Evolutionary conservation across 1,284 basidiomycete genomes (phyloP).

Genomic region (Rhodofomes roseus): DNA sequence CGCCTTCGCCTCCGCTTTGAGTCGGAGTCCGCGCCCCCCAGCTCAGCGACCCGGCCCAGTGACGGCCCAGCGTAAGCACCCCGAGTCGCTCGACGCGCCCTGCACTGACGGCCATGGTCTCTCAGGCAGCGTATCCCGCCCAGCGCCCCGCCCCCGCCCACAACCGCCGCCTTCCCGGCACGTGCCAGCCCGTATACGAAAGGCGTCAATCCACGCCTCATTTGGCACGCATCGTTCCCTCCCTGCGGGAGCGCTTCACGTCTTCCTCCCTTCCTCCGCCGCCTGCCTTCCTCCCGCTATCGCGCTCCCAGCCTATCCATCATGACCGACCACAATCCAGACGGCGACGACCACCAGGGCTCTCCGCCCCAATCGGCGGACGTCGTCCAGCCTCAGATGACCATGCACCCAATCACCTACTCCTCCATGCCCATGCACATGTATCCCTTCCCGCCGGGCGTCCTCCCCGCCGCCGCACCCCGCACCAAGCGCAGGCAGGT

Average conservation of each 20-base stretch:
- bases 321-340: slow-evolving; percentile 33
- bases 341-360: slow-evolving; percentile 36
- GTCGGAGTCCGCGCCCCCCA: slow-evolving; percentile 25
- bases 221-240: slow-evolving; percentile 20
- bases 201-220: slow-evolving; percentile 14
- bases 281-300: slow-evolving; percentile 13
- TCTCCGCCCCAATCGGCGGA: slow-evolving; percentile 28
- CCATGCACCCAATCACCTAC: slow-evolving; percentile 49
- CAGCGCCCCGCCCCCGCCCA: slow-evolving; percentile 10
- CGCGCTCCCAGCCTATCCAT: slow-evolving; percentile 6
- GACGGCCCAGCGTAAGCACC: slow-evolving; percentile 7
- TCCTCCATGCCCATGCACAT: slow-evolving; percentile 59
- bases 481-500: slow-evolving; percentile 81
- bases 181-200: slow-evolving; percentile 12
- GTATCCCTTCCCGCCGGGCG: slow-evolving; percentile 56
- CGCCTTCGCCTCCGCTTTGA: slow-evolving; percentile 27
- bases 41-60: slow-evolving; percentile 26
- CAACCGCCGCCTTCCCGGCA: slow-evolving; percentile 16
- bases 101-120: slow-evolving; percentile 11
- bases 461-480: slow-evolving; percentile 42
- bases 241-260: slow-evolving; percentile 17
- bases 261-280: slow-evolving; percentile 16
- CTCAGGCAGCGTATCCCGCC: background rate
- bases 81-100: slow-evolving; percentile 3
- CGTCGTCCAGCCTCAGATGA: slow-evolving; percentile 44